These are phyloP conservation scores for Aspergillus cristatus DNA, from an alignment of 495 filamentous ascomycete species.

Conservation along the genomic window DNA sequence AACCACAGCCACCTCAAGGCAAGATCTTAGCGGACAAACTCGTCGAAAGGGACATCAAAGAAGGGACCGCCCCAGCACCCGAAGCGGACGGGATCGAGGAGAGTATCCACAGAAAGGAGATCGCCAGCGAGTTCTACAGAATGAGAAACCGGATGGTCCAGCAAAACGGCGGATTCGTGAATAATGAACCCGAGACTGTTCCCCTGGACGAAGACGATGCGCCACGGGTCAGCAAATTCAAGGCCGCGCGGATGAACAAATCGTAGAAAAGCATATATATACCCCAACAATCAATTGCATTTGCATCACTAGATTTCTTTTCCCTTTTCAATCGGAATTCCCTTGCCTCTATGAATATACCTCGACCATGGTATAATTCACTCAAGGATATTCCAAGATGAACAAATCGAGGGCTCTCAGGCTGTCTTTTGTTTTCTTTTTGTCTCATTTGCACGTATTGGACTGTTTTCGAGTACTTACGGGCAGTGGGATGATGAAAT, in stretches of 20 bases:
- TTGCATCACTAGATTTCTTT: too few relatives aligned
- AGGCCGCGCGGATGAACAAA: conserved; percentile 60
- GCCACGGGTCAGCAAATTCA: conserved; percentile 77
- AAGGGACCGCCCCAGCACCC: conserved; percentile 22
- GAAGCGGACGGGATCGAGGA: conserved; percentile 70
- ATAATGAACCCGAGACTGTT: conserved; percentile 47
- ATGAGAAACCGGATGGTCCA: conserved; percentile 72
- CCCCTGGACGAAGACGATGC: conserved; percentile 53
- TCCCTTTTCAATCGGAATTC: too few relatives aligned
- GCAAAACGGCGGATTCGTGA: conserved; percentile 65
- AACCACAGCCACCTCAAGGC: conserved; percentile 45
- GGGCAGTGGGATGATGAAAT: too few relatives aligned
- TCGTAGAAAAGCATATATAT: conserved; percentile 5
- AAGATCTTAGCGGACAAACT: conserved; percentile 48
- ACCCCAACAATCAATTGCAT: conserved; percentile 3
- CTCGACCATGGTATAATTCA: too few relatives aligned
- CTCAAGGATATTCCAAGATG: too few relatives aligned
- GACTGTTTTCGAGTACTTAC: too few relatives aligned
- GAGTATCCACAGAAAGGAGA: conserved; percentile 60
- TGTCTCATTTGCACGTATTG: too few relatives aligned
- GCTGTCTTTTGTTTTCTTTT: too few relatives aligned
- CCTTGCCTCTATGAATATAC: too few relatives aligned
- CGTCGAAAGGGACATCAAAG: conserved; percentile 47
- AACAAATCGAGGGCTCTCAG: too few relatives aligned
- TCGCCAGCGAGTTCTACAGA: conserved; percentile 70